Percentiles rank a stretch among this genome's conserved stretches.
These are phyloP conservation scores for Thelonectria rubi DNA, from an alignment of 2,329 filamentous ascomycete species.

Conservation along the genomic window DNA sequence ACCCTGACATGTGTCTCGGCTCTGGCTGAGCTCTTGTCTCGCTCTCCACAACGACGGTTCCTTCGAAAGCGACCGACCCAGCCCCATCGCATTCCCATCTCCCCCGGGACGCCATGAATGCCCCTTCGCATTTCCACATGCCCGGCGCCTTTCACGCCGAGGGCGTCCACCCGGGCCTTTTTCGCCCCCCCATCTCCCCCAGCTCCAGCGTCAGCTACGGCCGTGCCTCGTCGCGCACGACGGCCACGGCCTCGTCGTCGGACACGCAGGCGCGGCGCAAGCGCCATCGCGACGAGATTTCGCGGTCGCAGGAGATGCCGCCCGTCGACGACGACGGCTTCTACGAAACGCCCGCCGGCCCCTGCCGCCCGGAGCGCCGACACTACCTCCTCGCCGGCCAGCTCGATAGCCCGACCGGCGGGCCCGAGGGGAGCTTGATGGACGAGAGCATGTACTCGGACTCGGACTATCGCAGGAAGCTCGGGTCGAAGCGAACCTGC, in stretches of 20 bases:
- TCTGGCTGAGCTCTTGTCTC: conserved; percentile 33
- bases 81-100: conserved; percentile 15
- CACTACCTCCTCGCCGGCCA: conserved; percentile 63
- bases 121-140: conserved; percentile 48
- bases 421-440: conserved; percentile 47
- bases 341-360: conserved; percentile 37
- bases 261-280: conserved; percentile 56
- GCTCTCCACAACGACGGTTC: conserved; percentile 20
- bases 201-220: conserved; percentile 52
- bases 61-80: conserved; percentile 17
- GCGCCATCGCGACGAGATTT: conserved; percentile 47
- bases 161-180: conserved; percentile 56
- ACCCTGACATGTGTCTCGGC: conserved; percentile 43
- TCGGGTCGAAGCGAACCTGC: conserved; percentile 57
- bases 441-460: conserved; percentile 67
- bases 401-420: conserved; percentile 58
- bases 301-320: conserved; percentile 38
- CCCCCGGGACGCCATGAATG: conserved; percentile 36
- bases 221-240: conserved; percentile 35
- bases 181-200: conserved; percentile 57
- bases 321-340: conserved; percentile 33
- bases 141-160: conserved; percentile 48
- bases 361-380: conserved; percentile 28
- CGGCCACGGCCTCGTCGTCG: conserved; percentile 23
- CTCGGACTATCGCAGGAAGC: conserved; percentile 61